Evolutionary conservation across 202 grass and related monocot species (phyloP).

Genomic region (Setaria italica): DNA sequence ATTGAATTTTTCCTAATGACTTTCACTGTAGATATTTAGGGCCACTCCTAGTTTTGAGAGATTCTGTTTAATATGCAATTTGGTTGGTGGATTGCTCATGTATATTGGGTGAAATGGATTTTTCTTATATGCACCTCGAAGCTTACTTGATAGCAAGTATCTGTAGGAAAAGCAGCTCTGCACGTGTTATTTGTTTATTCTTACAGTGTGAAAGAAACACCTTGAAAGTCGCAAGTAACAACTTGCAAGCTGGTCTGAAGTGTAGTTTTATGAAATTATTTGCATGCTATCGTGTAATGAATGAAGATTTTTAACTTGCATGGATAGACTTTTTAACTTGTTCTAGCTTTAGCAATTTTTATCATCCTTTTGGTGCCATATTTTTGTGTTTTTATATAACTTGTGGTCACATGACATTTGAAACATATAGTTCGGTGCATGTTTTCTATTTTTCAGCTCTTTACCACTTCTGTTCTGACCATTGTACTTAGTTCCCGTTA

Average conservation of each 20-base stretch:
- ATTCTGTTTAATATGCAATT: background rate
- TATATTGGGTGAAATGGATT: background rate
- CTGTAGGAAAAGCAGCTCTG: background rate
- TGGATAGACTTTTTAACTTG: background rate
- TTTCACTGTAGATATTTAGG: conserved; percentile 1
- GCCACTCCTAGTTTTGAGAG: background rate
- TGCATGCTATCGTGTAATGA: background rate
- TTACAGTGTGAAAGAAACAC: background rate
- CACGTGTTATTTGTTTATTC: background rate
- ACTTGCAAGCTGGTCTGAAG: conserved; percentile 6
- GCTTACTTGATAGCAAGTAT: background rate
- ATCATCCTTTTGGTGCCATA: conserved; percentile 7
- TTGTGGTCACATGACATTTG: background rate
- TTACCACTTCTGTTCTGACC: background rate
- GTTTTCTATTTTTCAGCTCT: background rate
- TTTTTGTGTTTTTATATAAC: background rate
- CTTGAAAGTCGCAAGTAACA: background rate
- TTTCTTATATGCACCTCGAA: background rate
- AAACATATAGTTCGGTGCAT: background rate
- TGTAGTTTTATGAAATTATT: conserved; percentile 24
- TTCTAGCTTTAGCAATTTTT: conserved; percentile 3
- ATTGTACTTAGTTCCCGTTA: background rate
- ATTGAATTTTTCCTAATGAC: too few relatives aligned
- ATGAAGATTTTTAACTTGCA: background rate
- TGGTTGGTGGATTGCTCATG: background rate